These are phyloP conservation scores for Quercus agrifolia DNA, from an alignment of 306 rosid genomes.

Conservation along the genomic window DNA sequence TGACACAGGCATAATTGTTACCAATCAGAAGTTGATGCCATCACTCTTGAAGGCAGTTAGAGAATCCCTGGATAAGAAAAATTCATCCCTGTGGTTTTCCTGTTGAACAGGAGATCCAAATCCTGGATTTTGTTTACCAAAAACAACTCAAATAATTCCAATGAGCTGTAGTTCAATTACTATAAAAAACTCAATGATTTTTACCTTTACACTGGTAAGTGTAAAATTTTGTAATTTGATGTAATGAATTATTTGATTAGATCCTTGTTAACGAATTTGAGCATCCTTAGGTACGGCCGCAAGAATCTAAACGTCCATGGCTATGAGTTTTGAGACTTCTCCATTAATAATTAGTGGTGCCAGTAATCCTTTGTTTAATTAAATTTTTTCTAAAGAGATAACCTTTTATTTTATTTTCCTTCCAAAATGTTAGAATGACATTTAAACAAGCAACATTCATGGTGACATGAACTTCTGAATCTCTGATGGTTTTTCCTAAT, in stretches of 20 bases:
- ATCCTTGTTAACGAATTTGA: not conserved
- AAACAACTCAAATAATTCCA: not conserved
- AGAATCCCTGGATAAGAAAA: constrained; percentile 62
- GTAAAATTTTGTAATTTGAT: not conserved
- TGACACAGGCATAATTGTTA: constrained; percentile 72
- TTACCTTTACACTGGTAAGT: not conserved
- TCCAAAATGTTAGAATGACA: not conserved
- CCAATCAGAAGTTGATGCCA: constrained; percentile 93
- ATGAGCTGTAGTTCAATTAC: too few relatives aligned
- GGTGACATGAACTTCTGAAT: too few relatives aligned
- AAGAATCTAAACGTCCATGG: not conserved
- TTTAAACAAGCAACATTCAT: not conserved
- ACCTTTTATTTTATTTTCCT: not conserved
- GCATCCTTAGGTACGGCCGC: not conserved
- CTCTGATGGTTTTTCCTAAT: too few relatives aligned
- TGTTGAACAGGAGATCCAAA: not conserved
- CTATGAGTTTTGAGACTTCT: not conserved
- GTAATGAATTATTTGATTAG: not conserved
- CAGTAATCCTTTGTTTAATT: not conserved
- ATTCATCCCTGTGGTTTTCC: constrained; percentile 56
- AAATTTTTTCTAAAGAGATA: not conserved
- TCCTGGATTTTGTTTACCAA: not conserved
- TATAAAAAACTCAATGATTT: too few relatives aligned
- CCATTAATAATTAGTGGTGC: not conserved
- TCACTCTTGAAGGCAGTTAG: constrained; percentile 67